phyloP scores from a whole-genome alignment of 208 protist genomes.

The Angomonas deanei region DNA sequence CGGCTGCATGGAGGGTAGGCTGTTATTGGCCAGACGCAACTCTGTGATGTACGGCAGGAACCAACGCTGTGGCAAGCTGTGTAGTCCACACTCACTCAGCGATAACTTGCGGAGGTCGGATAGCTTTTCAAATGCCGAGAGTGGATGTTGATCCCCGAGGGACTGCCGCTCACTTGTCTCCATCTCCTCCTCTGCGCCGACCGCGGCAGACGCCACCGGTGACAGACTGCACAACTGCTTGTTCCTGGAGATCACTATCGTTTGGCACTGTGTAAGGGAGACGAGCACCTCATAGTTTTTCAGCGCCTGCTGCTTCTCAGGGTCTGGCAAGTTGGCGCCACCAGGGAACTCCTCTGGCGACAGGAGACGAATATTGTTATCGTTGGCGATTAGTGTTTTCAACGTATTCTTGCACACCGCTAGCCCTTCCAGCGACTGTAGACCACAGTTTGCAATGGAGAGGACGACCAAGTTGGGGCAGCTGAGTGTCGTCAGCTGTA shows the following conservation, averaged over 20 bases:
- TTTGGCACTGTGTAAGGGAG: conserved; percentile 48
- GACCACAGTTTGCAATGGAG: conserved; percentile 48
- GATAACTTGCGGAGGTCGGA: conserved; percentile 69
- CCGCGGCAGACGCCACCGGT: conserved; percentile 2
- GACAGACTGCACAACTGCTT: conserved; percentile 32
- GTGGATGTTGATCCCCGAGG: conserved; percentile 38
- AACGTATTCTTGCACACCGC: conserved; percentile 49
- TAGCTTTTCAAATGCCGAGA: conserved; percentile 70
- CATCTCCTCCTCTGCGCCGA: background rate
- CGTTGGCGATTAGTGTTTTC: conserved; percentile 74
- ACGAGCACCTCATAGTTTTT: conserved; percentile 49
- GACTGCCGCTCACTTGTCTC: conserved; percentile 11
- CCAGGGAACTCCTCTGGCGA: conserved; percentile 16
- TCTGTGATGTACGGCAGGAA: conserved; percentile 77
- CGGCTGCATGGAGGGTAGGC: conserved; percentile 54
- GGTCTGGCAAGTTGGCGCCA: conserved; percentile 2
- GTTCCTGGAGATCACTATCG: conserved; percentile 75
- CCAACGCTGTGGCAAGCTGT: conserved; percentile 56
- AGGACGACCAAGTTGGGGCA: conserved; percentile 56
- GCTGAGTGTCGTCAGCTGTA: conserved; percentile 36
- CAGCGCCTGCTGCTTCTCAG: conserved; percentile 16
- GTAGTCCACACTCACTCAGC: conserved; percentile 62
- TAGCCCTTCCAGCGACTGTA: conserved; percentile 58
- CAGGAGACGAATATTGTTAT: conserved; percentile 62
- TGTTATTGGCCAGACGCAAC: conserved; percentile 71